A percentile compares a stretch with the other conserved stretches of the same genome.
Conservation (phyloP, 768 basidiomycete genomes). For the Tulasnella sp. region DNA sequence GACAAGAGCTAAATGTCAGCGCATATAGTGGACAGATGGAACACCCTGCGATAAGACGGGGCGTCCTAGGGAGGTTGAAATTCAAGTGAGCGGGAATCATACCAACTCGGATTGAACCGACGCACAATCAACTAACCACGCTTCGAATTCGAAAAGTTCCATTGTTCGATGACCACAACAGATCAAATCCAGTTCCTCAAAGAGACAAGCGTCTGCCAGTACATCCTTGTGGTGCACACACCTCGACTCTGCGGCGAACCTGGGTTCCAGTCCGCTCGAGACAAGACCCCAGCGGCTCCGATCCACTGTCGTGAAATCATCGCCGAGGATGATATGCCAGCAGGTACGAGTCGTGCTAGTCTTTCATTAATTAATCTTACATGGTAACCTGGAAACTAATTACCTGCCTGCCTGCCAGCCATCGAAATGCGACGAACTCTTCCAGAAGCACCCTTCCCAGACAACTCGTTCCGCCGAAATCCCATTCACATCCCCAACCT, state of each 20-base stretch:
- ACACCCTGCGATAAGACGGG: constrained; percentile 91
- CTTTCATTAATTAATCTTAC: not conserved
- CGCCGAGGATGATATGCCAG: constrained; percentile 19
- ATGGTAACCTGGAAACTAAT: not conserved
- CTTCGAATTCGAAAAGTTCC: constrained; percentile 48
- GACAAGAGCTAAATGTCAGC: not conserved
- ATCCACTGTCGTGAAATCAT: constrained; percentile 78
- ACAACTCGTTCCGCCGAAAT: not conserved
- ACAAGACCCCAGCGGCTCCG: constrained; percentile 55
- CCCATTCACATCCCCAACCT: constrained; percentile 12
- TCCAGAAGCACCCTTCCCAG: constrained; percentile 13
- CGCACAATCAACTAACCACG: not conserved
- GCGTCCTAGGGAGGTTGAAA: constrained; percentile 79
- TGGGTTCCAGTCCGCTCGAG: constrained; percentile 73
- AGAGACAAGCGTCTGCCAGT: constrained; percentile 88
- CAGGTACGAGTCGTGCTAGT: not conserved
- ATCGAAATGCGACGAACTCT: not conserved
- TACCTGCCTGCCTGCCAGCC: not conserved
- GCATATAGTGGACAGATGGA: constrained; percentile 65
- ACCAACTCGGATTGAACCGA: not conserved
- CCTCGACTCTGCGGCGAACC: constrained; percentile 90
- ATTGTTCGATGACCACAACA: constrained; percentile 90
- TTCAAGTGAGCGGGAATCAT: constrained; percentile 57
- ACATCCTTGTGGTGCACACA: constrained; percentile 89
- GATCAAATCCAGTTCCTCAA: constrained; percentile 88